phyloP scores from a whole-genome alignment of 192 early-diverging fungal genomes.

The Coemansia umbellata region DNA sequence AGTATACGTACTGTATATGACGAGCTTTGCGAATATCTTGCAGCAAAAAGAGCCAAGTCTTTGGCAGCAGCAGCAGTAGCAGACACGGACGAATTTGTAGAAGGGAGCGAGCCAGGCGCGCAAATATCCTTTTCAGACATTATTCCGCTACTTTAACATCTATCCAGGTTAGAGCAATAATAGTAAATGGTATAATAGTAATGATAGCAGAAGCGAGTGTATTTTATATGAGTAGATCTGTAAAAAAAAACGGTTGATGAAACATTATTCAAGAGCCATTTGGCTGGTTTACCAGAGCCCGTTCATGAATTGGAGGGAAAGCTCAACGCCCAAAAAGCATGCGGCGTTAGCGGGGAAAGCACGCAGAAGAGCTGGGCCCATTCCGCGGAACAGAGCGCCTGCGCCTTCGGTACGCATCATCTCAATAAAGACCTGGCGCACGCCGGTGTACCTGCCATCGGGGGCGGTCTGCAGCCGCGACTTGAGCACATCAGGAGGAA shows the following conservation, averaged over 20 bases:
- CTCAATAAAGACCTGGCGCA: constrained; percentile 51
- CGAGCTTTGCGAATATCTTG: constrained; percentile 35
- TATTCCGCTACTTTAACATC: neutral
- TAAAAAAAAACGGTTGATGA: no score
- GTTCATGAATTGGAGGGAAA: constrained; percentile 49
- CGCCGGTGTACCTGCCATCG: constrained; percentile 50
- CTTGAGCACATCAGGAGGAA: constrained; percentile 86
- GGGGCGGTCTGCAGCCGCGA: constrained; percentile 68
- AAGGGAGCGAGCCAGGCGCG: neutral
- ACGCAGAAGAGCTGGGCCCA: constrained; percentile 77
- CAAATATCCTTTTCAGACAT: neutral
- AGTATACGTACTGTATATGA: constrained; percentile 8
- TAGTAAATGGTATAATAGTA: no score
- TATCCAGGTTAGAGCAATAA: no score
- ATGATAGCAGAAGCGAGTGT: no score
- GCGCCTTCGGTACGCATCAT: constrained; percentile 57
- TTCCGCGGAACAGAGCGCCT: constrained; percentile 74
- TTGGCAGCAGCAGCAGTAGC: constrained; percentile 1
- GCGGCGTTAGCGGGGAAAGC: constrained; percentile 84
- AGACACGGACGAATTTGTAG: neutral
- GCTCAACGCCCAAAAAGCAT: constrained; percentile 65
- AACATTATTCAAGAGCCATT: neutral
- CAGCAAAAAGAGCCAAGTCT: neutral
- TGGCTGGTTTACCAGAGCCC: constrained; percentile 21
- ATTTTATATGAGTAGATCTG: no score